phyloP scores from a whole-genome alignment of 2,329 filamentous ascomycete species.

The Ceratocystiopsis minuta region DNA sequence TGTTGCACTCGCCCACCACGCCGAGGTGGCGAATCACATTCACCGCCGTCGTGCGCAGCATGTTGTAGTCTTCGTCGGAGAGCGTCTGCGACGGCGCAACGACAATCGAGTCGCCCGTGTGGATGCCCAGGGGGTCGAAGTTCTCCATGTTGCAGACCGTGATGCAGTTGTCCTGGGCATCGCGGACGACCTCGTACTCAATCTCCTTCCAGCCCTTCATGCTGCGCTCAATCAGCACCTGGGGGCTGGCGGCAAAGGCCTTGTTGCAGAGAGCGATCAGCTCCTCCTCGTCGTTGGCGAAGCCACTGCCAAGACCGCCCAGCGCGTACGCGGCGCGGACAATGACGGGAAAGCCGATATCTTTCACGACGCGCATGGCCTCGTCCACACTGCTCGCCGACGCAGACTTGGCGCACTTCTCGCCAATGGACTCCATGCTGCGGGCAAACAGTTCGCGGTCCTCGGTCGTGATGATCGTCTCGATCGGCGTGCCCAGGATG shows the following conservation, averaged over 20 bases:
- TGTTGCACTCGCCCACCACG: slow-evolving; percentile 97
- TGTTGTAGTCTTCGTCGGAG: slow-evolving; percentile 96
- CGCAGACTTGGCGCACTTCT: slow-evolving; percentile 94
- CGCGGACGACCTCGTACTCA: slow-evolving; percentile 94
- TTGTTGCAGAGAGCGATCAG: slow-evolving; percentile 80
- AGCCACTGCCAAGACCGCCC: slow-evolving; percentile 86
- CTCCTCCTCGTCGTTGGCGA: slow-evolving; percentile 74
- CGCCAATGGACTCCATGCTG: slow-evolving; percentile 95
- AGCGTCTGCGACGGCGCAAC: slow-evolving; percentile 94
- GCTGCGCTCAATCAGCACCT: slow-evolving; percentile 89
- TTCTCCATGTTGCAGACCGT: slow-evolving; percentile 99
- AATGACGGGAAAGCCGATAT: slow-evolving; percentile 92
- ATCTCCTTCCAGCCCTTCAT: slow-evolving; percentile 99
- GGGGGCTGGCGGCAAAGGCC: slow-evolving; percentile 84
- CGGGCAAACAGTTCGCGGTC: slow-evolving; percentile 93
- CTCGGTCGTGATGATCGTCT: slow-evolving; percentile 96
- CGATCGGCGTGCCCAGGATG: slow-evolving; percentile 89
- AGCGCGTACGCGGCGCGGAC: slow-evolving; percentile 91
- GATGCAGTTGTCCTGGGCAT: slow-evolving; percentile 93
- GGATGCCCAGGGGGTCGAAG: slow-evolving; percentile 94
- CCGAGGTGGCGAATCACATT: slow-evolving; percentile 95
- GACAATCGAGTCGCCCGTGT: slow-evolving; percentile 95
- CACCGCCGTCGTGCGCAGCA: slow-evolving; percentile 91
- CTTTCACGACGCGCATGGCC: slow-evolving; percentile 70
- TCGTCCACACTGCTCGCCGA: slow-evolving; percentile 81